Evolutionary conservation across 2,329 filamentous ascomycete species (phyloP), one percentile per base, ranked within the genome.

Genomic region (Zalaria obscura): DNA sequence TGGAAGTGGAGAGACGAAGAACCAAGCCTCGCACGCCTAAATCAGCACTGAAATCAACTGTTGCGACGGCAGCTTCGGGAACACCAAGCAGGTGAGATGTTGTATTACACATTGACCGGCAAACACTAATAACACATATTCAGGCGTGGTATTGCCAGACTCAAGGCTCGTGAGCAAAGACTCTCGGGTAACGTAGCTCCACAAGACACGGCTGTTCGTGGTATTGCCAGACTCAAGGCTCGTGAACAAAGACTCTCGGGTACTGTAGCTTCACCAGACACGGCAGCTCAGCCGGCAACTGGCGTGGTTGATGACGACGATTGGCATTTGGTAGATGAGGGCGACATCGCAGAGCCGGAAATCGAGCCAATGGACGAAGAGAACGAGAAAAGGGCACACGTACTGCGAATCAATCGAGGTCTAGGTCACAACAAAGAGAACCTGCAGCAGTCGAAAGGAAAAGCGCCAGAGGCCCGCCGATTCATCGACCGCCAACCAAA

Each of bases 401-500:
- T 18, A 18, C 18, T 18, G 18, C 18, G 18, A 18, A 18, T 18
- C 18, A 18, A 18, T 18, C 18, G 18, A 18, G 18, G 18, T 18
- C 18, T 18, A 18, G 18, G 18, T 18, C 18, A 18, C 18, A 18
- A 55, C 29, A 59, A 62, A 42, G 59, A 61, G 41, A 63, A 64
- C 35, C 54, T 49, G 6, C 49, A 48, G 25, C 27, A 35, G 34
- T 6, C 35, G 36, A 6, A 40, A 38, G 38, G 46, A 44, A 35
- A 45, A 41, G 28, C 46, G 42, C 32, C 40, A 28, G 8, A 36
- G 40, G 25, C 29, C 29, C 7, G 29, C 7, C 52, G 54, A 4
- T 57, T 67, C 34, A 59, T 66, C 29, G 64, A 66, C 27, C 58
- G 51, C 9, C 67, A 69, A 41, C 36, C 48, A 0, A 55, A 54